phyloP scores from a whole-genome alignment of 768 basidiomycete genomes.

The Pulveroboletus sp. region DNA sequence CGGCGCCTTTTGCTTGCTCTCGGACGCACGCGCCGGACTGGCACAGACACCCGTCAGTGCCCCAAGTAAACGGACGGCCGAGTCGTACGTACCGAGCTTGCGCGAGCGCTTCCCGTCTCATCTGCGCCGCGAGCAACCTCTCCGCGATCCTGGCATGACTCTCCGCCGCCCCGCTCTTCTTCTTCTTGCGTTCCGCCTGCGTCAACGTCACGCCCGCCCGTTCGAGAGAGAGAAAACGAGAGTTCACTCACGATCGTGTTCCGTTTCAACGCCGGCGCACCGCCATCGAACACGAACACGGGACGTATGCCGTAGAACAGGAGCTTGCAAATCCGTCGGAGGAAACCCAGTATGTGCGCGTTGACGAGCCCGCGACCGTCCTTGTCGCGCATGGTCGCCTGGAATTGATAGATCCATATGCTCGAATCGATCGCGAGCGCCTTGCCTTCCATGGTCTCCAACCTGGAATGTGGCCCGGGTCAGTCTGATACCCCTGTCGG shows the following conservation, averaged over 20 bases:
- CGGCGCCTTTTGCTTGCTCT: conserved; percentile 45
- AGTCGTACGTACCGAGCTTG: conserved; percentile 50
- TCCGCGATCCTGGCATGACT: conserved; percentile 88
- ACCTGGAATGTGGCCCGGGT: conserved; percentile 40
- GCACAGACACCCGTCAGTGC: no score
- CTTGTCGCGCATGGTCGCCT: conserved; percentile 98
- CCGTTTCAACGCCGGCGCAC: conserved; percentile 86
- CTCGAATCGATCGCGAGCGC: conserved; percentile 96
- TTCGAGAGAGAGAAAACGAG: background rate
- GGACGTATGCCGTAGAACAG: conserved; percentile 97
- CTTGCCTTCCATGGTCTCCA: conserved; percentile 95
- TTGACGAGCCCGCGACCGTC: conserved; percentile 88
- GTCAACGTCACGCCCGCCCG: conserved; percentile 11
- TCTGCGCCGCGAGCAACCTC: conserved; percentile 85
- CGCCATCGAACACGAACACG: conserved; percentile 98
- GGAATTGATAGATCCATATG: conserved; percentile 99
- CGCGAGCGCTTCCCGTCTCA: conserved; percentile 84
- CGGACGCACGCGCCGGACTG: conserved; percentile 28
- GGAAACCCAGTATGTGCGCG: conserved; percentile 89
- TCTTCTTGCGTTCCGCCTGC: conserved; percentile 82
- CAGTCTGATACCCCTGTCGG: background rate
- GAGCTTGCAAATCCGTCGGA: conserved; percentile 88
- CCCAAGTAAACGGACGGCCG: no score
- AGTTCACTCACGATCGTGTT: conserved; percentile 69
- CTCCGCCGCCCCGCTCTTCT: conserved; percentile 85